Evolutionary conservation across 306 rosid species (phyloP), one percentile per base, ranked within the genome.

Genomic region (Rubus parviflorus): DNA sequence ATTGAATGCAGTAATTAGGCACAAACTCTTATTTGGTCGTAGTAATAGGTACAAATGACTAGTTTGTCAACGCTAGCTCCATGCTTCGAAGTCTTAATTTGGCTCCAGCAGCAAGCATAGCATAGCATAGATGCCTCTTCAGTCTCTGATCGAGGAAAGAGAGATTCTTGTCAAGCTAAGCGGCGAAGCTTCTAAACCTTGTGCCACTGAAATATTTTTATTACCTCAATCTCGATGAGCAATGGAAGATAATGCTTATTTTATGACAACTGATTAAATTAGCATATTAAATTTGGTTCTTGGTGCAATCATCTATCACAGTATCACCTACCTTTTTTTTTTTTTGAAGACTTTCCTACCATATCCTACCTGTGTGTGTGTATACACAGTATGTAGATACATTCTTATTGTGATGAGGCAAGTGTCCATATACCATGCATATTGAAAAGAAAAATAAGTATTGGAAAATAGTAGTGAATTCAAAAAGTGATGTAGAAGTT

Each of bases 181-280:
- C 67, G 77, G 56, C 70, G 94, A 91, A 89, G 87, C 91, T 89
- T 89, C 92, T 83, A 89, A 91, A 86, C 92, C 83, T 70, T 61
- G 70, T 65, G 81, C 68, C 72, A 57, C 6, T 19, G 10, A 12
- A 73, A 75, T 37, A 63, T 43, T 58, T 74, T 52, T 76, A 40
- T 65, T 61, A 30, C 68, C 65, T 60, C 41, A 62, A 60, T 46
- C 84, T 42, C 81, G 9, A 19, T 70, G 64, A 48, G 22, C 79
- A 23, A 57, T 19, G 79, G 8, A 63, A 22, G 40, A 62, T 37
- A 68, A 51, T 60, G 45, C 43, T 47, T 73, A 30, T 2, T 74
- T 53, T 20, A 22, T 4, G 20, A 42, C 43, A 5, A 43, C 7
- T 49, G 53, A 71, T 15, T n/a, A 62, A 35, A 41, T 23, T 72